A percentile compares a stretch with the other conserved stretches of the same genome.
phyloP scores from a whole-genome alignment of 495 filamentous ascomycete genomes.

The Daldinia concentrica region DNA sequence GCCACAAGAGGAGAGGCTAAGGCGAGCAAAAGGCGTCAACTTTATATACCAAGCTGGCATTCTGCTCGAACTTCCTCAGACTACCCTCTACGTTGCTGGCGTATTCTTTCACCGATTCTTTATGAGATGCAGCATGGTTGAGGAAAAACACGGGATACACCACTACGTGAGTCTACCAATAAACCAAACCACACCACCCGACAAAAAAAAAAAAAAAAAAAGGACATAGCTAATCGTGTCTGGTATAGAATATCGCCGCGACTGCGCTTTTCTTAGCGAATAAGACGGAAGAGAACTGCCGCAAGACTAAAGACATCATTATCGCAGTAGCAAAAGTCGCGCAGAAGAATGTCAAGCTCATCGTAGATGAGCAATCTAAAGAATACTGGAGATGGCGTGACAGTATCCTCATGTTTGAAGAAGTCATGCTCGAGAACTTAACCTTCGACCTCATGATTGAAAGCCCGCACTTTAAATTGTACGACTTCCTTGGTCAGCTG shows the following conservation, averaged over 20 bases:
- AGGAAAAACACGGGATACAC: slow-evolving; percentile 75
- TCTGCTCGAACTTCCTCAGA: slow-evolving; percentile 88
- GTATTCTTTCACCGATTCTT: slow-evolving; percentile 95
- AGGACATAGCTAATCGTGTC: slow-evolving; percentile 11
- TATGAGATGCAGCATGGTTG: slow-evolving; percentile 84
- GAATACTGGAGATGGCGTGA: slow-evolving; percentile 98
- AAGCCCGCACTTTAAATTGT: slow-evolving; percentile 81
- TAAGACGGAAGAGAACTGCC: slow-evolving; percentile 95
- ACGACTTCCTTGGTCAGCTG: slow-evolving; percentile 76
- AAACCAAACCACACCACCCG: background rate
- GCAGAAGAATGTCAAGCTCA: slow-evolving; percentile 86
- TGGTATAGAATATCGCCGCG: slow-evolving; percentile 75
- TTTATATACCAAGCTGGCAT: slow-evolving; percentile 96
- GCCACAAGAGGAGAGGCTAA: slow-evolving; percentile 75
- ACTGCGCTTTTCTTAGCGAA: slow-evolving; percentile 92
- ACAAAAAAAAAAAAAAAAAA: background rate
- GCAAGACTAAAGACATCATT: slow-evolving; percentile 92
- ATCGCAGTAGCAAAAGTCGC: slow-evolving; percentile 92
- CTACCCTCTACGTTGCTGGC: slow-evolving; percentile 89
- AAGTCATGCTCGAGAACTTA: slow-evolving; percentile 85
- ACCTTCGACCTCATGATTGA: slow-evolving; percentile 95
- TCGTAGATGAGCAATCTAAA: slow-evolving; percentile 93
- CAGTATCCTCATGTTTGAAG: slow-evolving; percentile 88
- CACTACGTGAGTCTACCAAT: slow-evolving; percentile 69
- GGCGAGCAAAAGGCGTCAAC: slow-evolving; percentile 89